Percentiles rank a stretch among this genome's conserved stretches.
These are phyloP conservation scores for Mycosphaerella sp. DNA, from an alignment of 2,329 filamentous ascomycete genomes.

Conservation along the genomic window DNA sequence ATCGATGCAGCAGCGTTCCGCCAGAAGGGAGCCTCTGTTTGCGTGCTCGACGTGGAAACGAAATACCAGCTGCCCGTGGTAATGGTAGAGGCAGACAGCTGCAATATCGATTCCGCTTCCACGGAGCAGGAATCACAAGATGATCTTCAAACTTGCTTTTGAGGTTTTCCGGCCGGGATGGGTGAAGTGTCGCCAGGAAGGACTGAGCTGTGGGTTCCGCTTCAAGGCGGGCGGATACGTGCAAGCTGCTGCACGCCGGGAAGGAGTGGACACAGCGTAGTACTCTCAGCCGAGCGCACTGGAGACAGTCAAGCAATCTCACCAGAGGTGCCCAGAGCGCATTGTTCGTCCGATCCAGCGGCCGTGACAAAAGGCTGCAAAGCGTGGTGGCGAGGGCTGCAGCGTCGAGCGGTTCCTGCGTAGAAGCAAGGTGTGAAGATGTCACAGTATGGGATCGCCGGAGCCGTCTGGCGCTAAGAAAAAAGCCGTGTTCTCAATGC, in stretches of 20 bases:
- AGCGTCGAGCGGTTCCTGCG: conserved; percentile 7
- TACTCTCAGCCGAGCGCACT: conserved; percentile 14
- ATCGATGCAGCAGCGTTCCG: conserved; percentile 6
- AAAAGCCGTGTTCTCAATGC: conserved; percentile 12
- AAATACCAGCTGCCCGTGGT: conserved; percentile 9
- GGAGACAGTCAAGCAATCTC: conserved; percentile 5
- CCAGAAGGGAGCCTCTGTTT: neutral
- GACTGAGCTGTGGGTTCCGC: conserved; percentile 11
- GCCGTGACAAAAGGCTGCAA: neutral
- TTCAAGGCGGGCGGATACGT: conserved; percentile 15
- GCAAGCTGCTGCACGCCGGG: conserved; percentile 16
- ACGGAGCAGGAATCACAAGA: conserved; percentile 14
- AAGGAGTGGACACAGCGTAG: conserved; percentile 18
- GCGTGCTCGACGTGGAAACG: conserved; percentile 12
- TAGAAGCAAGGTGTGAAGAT: conserved; percentile 5
- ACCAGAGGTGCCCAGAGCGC: conserved; percentile 7
- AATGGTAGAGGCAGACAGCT: conserved; percentile 16
- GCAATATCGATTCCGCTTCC: conserved; percentile 14
- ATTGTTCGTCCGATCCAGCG: conserved; percentile 5
- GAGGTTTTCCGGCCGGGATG: neutral
- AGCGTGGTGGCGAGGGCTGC: neutral
- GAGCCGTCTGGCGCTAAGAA: conserved; percentile 11
- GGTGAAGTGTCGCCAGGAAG: conserved; percentile 7
- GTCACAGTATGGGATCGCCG: conserved; percentile 9
- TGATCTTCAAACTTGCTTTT: conserved; percentile 3